A percentile compares a stretch with the other conserved stretches of the same genome.
phyloP scores from a whole-genome alignment of 1,284 basidiomycete species.

The Exobasidium cylindrosporum region DNA sequence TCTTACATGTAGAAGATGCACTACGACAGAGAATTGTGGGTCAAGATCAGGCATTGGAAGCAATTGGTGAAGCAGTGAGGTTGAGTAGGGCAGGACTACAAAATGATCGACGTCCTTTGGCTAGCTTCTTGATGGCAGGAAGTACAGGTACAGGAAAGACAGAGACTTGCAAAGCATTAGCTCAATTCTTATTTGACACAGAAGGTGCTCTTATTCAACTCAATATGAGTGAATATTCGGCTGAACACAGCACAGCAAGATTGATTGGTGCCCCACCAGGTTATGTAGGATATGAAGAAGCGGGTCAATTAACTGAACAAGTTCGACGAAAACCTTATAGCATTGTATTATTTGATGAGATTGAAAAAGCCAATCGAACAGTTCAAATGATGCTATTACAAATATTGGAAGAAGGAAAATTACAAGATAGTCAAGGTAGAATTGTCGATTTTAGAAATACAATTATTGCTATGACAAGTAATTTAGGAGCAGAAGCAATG shows the following conservation, averaged over 20 bases:
- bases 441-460: constrained; percentile 54
- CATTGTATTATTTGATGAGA: constrained; percentile 55
- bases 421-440: constrained; percentile 62
- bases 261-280: constrained; percentile 63
- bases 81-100: constrained; percentile 86
- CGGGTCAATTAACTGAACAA: constrained; percentile 64
- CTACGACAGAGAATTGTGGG: constrained; percentile 76
- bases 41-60: constrained; percentile 75
- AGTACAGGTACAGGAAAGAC: constrained; percentile 76
- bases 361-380: constrained; percentile 75
- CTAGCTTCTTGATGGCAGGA: constrained; percentile 84
- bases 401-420: constrained; percentile 82
- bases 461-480: constrained; percentile 59
- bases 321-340: constrained; percentile 54
- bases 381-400: constrained; percentile 87
- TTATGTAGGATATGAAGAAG: constrained; percentile 86
- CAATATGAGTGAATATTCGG: constrained; percentile 59
- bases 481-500: constrained; percentile 70
- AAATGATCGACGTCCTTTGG: constrained; percentile 78
- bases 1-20: constrained; percentile 83
- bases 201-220: constrained; percentile 63
- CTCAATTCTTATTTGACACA: constrained; percentile 60
- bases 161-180: constrained; percentile 53
- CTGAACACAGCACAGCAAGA: constrained; percentile 62
- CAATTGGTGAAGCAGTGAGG: constrained; percentile 81